A percentile compares a stretch with the other conserved stretches of the same genome.
These are phyloP conservation scores for Zygnema cylindricum DNA, from an alignment of 139 green algal species.

Conservation along the genomic window DNA sequence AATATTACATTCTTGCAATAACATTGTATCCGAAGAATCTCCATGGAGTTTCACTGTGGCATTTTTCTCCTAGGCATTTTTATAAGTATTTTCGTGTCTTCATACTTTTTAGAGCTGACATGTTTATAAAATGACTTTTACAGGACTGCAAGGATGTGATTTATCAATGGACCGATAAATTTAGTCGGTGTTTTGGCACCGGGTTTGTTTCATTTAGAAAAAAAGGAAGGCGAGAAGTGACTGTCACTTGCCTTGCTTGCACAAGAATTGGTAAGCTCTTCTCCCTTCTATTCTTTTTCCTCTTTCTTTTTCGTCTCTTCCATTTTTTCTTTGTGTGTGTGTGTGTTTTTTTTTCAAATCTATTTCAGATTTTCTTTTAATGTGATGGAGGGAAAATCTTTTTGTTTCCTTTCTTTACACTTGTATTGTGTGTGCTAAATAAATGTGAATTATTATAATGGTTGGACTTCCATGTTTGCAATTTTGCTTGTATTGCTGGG, in stretches of 20 bases:
- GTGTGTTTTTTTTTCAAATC: too few species aligned
- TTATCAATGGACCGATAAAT: conserved; percentile 52
- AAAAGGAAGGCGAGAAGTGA: conserved; percentile 41
- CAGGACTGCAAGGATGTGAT: conserved; percentile 55
- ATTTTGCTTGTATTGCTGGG: too few species aligned
- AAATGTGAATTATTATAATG: too few species aligned
- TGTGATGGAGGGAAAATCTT: too few species aligned
- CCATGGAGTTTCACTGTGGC: too few species aligned
- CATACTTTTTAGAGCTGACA: background rate
- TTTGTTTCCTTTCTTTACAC: background rate
- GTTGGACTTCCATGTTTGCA: too few species aligned
- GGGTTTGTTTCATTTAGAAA: conserved; percentile 39
- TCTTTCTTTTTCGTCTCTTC: background rate
- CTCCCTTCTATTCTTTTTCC: background rate
- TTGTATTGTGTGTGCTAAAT: too few species aligned
- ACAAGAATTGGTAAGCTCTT: conserved; percentile 47
- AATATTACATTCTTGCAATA: too few species aligned
- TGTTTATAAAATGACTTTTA: background rate
- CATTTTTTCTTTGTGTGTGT: too few species aligned
- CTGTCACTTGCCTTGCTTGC: conserved; percentile 41
- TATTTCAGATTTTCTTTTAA: too few species aligned
- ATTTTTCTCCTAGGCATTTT: conserved; percentile 14
- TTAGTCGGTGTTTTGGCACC: conserved; percentile 22
- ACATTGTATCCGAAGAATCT: too few species aligned
- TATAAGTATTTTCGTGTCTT: conserved; percentile 1